Evolutionary conservation across 148 eudicot genomes (phyloP), one percentile per base, ranked within the genome.

Genomic region (Nepenthes mirabilis): DNA sequence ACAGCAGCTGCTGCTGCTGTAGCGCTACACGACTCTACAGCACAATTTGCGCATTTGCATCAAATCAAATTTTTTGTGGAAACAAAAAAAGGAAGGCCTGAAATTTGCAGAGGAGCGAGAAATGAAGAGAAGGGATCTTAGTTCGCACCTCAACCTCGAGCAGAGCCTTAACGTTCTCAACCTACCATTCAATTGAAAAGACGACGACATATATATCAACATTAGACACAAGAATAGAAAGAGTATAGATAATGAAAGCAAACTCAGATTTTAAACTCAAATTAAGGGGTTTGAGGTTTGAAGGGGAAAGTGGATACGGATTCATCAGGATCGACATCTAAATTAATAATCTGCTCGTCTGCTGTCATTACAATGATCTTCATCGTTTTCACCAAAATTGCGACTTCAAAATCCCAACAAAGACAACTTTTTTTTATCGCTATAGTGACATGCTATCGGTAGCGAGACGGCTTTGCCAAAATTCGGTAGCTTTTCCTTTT

Each of bases 121-220:
- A 13, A 33, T 2, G 1, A 33, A 23, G 50, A 9, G 34, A 0
- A 9, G 2, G 1, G 2, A 6, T 14, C 3, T 34, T 11, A 9
- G 69, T 61, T 14, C 59, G 64, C 11, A 91, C 98, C 96, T 93
- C 98, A 56, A 91, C 96, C 68, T 93, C 98, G 47, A 93, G 88
- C 48, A 93, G 69, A 74, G 98, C 98, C 79, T 93, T 93, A 76
- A 93, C 74, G 63, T 93, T 91, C 69, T 93, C 98, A 56, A 93
- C 91, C 97, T 93, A 80, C 56, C 14, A 34, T 50, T 47, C 36
- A 55, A 62, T 65, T 43, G n/a, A 36, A 12, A 14, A 32, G 48
- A 50, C 32, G 35, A 34, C 33, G 48, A 1, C n/a, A 49, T 6
- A 11, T 5, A n/a, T 11, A 5, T 49, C 52, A 49, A n/a, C 47